Evolutionary conservation across 2,329 filamentous ascomycete genomes (phyloP).

Genomic region (Nigrospora oryzae): DNA sequence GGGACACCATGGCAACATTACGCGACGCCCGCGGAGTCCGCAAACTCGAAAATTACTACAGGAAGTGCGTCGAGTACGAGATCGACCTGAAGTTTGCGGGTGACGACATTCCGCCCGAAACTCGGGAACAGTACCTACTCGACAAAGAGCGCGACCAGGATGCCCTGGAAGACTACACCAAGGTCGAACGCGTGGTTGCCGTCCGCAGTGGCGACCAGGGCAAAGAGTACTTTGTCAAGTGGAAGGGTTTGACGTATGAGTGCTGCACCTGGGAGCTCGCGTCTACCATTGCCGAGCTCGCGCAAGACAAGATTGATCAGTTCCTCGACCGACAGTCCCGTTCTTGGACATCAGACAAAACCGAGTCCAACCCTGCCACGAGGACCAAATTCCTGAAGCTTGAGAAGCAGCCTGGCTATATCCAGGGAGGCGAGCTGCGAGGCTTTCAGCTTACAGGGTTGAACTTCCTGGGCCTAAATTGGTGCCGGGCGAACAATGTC

Average conservation of each 20-base stretch:
- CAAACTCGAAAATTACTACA: conserved; percentile 91
- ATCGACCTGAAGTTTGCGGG: conserved; percentile 67
- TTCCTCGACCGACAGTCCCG: conserved; percentile 78
- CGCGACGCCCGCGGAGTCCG: conserved; percentile 74
- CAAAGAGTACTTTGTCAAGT: conserved; percentile 90
- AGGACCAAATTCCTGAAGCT: conserved; percentile 66
- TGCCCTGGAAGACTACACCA: conserved; percentile 79
- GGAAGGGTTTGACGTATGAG: conserved; percentile 91
- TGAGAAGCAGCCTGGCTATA: conserved; percentile 76
- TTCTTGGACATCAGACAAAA: conserved; percentile 70
- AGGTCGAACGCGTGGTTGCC: conserved; percentile 88
- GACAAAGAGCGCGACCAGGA: conserved; percentile 88
- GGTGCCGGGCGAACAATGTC: conserved; percentile 89
- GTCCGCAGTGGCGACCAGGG: conserved; percentile 71
- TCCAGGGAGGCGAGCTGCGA: conserved; percentile 75
- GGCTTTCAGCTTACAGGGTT: conserved; percentile 90
- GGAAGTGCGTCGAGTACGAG: conserved; percentile 73
- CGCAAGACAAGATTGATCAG: conserved; percentile 85
- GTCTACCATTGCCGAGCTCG: conserved; percentile 64
- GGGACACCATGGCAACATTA: conserved; percentile 74
- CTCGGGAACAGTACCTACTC: conserved; percentile 89
- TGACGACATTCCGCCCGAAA: conserved; percentile 71
- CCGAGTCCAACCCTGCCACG: conserved; percentile 67
- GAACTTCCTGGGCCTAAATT: conserved; percentile 94
- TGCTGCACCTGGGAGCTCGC: conserved; percentile 89